Evolutionary conservation across 306 rosid genomes (phyloP).

Genomic region (Echinosophora koreensis): DNA sequence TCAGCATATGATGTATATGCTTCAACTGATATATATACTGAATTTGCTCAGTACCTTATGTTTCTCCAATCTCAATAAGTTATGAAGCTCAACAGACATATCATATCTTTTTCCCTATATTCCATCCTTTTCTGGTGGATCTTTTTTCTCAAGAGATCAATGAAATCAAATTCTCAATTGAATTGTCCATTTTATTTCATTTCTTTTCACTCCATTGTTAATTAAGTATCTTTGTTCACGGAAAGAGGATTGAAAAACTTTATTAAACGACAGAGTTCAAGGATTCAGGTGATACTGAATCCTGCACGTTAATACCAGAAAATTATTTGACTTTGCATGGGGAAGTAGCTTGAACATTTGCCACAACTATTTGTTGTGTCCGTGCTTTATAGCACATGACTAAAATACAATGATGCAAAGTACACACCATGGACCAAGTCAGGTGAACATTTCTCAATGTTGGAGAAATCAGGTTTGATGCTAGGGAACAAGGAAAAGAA

Average conservation of each 20-base stretch:
- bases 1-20: constrained; percentile 42
- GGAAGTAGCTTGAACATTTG: neutral
- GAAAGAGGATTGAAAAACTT: neutral
- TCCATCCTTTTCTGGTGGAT: constrained; percentile 28
- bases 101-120: constrained; percentile 15
- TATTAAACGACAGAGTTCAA: neutral
- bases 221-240: neutral
- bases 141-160: constrained; percentile 1
- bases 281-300: neutral
- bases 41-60: constrained; percentile 8
- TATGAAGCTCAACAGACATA: constrained; percentile 16
- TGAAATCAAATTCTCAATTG: constrained; percentile 4
- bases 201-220: neutral
- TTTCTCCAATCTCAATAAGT: constrained; percentile 29
- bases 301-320: too few species aligned
- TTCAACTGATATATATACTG: constrained; percentile 7
- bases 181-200: neutral
- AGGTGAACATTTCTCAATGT: too few species aligned
- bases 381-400: neutral
- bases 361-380: neutral
- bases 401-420: too few species aligned
- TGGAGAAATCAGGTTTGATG: too few species aligned
- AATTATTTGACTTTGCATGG: neutral
- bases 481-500: too few species aligned
- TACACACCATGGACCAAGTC: too few species aligned